A percentile compares a stretch with the other conserved stretches of the same genome.
Conservation (phyloP, 192 early-diverging fungal species). For the Coemansia sp. region DNA sequence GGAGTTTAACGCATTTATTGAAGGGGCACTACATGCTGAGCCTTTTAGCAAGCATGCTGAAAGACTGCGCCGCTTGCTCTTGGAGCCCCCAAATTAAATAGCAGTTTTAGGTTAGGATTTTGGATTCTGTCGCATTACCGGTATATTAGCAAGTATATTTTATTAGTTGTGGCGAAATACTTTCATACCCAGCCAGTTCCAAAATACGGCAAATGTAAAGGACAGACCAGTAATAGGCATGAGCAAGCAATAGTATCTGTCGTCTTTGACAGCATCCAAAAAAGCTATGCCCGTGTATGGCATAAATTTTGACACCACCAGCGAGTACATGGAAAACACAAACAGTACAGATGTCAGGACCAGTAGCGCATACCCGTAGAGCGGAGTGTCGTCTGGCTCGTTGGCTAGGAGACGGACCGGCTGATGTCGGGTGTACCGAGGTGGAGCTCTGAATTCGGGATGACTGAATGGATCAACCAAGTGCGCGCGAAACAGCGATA, state of each 20-base stretch:
- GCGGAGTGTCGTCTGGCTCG: slow-evolving; percentile 63
- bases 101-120: too few relatives aligned
- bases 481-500: slow-evolving; percentile 46
- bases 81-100: too few relatives aligned
- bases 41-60: too few relatives aligned
- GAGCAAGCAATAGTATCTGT: slow-evolving; percentile 78
- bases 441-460: slow-evolving; percentile 51
- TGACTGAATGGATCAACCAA: slow-evolving; percentile 34
- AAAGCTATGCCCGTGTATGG: slow-evolving; percentile 64
- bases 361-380: slow-evolving; percentile 66
- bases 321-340: slow-evolving; percentile 58
- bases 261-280: slow-evolving; percentile 68
- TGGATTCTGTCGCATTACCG: too few relatives aligned
- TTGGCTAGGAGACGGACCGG: slow-evolving; percentile 54
- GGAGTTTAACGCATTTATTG: too few relatives aligned
- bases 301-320: slow-evolving; percentile 64
- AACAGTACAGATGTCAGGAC: slow-evolving; percentile 58
- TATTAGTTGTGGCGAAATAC: slow-evolving; percentile 82
- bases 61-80: too few relatives aligned
- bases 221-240: slow-evolving; percentile 76
- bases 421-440: slow-evolving; percentile 54
- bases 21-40: too few relatives aligned
- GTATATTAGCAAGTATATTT: too few relatives aligned
- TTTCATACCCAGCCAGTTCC: slow-evolving; percentile 97
- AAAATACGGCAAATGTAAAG: slow-evolving; percentile 69